Evolutionary conservation across 345 rosid genomes (phyloP).

Genomic region (Rhodomyrtus tomentosa): DNA sequence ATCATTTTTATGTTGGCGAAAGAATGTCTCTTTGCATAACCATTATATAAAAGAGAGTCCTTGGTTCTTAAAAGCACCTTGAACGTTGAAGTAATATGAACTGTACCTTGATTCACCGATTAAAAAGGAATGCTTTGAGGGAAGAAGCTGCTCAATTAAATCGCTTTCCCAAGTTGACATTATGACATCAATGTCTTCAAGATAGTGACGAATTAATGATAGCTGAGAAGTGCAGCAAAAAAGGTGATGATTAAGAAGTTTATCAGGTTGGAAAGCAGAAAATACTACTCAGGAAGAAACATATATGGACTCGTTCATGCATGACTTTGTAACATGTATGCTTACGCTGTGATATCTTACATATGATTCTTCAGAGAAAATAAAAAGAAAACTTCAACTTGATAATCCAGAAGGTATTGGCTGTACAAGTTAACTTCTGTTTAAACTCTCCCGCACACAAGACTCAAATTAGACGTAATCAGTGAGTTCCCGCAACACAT

Average conservation of each 20-base stretch:
- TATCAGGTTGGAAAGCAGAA: background rate
- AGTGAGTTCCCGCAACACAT: background rate
- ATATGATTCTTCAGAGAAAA: background rate
- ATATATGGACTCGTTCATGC: background rate
- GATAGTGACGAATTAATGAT: slow-evolving; percentile 36
- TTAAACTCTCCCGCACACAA: background rate
- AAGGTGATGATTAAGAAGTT: background rate
- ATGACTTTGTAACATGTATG: background rate
- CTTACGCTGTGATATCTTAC: background rate
- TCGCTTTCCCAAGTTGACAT: slow-evolving; percentile 16
- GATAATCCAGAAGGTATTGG: background rate
- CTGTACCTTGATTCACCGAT: slow-evolving; percentile 31
- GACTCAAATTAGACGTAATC: background rate
- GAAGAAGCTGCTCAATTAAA: slow-evolving; percentile 29
- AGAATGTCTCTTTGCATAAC: background rate
- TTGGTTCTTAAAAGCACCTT: background rate
- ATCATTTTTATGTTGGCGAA: background rate
- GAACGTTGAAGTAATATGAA: background rate
- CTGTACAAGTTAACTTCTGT: background rate
- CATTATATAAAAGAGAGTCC: background rate
- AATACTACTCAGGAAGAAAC: background rate
- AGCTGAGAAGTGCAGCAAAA: slow-evolving; percentile 14
- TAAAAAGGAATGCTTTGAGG: slow-evolving; percentile 27
- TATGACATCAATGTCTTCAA: slow-evolving; percentile 32
- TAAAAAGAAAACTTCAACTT: background rate